These are phyloP conservation scores for Aeschynomene evenia DNA, from an alignment of 306 rosid genomes.

Conservation along the genomic window DNA sequence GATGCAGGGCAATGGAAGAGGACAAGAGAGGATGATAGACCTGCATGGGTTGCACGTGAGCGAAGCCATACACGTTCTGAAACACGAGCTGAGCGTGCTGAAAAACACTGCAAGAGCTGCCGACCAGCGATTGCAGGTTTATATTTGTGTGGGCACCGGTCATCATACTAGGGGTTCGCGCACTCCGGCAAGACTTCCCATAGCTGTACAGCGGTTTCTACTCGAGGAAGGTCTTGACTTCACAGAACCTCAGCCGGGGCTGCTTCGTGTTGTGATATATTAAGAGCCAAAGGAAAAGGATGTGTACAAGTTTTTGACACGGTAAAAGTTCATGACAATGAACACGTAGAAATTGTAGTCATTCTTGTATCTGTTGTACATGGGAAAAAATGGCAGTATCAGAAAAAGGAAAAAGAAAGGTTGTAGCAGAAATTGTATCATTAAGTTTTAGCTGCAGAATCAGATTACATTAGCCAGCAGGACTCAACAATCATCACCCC, in stretches of 20 bases:
- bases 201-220: constrained; percentile 73
- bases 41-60: constrained; percentile 72
- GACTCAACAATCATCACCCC: constrained; percentile 24
- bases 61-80: constrained; percentile 77
- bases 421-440: constrained; percentile 50
- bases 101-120: constrained; percentile 68
- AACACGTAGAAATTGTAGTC: constrained; percentile 36
- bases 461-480: constrained; percentile 43
- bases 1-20: constrained; percentile 66
- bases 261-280: constrained; percentile 71
- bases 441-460: constrained; percentile 43
- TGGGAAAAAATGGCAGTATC: constrained; percentile 43
- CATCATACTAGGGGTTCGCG: constrained; percentile 87
- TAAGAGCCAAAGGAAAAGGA: constrained; percentile 37
- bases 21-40: constrained; percentile 77
- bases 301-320: constrained; percentile 59
- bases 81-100: constrained; percentile 68
- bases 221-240: constrained; percentile 80
- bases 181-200: constrained; percentile 70
- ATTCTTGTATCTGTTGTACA: constrained; percentile 64
- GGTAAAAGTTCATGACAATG: constrained; percentile 21
- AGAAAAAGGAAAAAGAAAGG: constrained; percentile 31
- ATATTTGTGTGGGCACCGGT: constrained; percentile 79
- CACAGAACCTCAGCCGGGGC: constrained; percentile 80
- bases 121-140: constrained; percentile 66